A percentile compares a stretch with the other conserved stretches of the same genome.
These are phyloP conservation scores for Clarireedia homoeocarpa DNA, from an alignment of 2,329 filamentous ascomycete genomes.

Conservation along the genomic window DNA sequence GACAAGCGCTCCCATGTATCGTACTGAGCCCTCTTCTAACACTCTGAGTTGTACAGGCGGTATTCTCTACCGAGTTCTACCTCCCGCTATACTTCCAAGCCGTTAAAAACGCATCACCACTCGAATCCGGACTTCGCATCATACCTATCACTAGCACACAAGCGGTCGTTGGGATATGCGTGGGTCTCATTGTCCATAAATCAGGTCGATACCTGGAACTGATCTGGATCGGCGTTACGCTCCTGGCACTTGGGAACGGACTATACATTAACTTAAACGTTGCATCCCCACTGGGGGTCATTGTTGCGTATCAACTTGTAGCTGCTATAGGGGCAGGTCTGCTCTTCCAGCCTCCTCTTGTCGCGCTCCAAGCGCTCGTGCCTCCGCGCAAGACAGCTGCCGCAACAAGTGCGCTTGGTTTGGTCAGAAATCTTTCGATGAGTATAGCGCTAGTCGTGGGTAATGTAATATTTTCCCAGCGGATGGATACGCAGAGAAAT, in stretches of 20 bases:
- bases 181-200: slow-evolving; percentile 59
- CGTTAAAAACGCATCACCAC: slow-evolving; percentile 58
- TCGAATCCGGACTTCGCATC: slow-evolving; percentile 67
- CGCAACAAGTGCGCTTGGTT: slow-evolving; percentile 43
- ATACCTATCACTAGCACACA: slow-evolving; percentile 60
- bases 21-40: slow-evolving; percentile 53
- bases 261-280: slow-evolving; percentile 34
- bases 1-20: slow-evolving; percentile 47
- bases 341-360: slow-evolving; percentile 46
- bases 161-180: slow-evolving; percentile 47
- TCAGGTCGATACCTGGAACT: slow-evolving; percentile 41
- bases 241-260: slow-evolving; percentile 38
- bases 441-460: slow-evolving; percentile 39
- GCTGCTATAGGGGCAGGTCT: slow-evolving; percentile 43
- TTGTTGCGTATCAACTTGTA: slow-evolving; percentile 42
- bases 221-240: slow-evolving; percentile 35
- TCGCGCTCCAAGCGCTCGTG: slow-evolving; percentile 47
- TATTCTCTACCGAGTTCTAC: slow-evolving; percentile 15
- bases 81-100: slow-evolving; percentile 68
- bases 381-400: slow-evolving; percentile 33
- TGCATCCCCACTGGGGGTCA: slow-evolving; percentile 31
- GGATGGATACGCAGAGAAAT: slow-evolving; percentile 29
- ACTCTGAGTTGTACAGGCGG: background rate
- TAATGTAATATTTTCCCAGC: slow-evolving; percentile 37
- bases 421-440: slow-evolving; percentile 36